Evolutionary conservation across 306 rosid species (phyloP).

Genomic region (Citrullus amarus): DNA sequence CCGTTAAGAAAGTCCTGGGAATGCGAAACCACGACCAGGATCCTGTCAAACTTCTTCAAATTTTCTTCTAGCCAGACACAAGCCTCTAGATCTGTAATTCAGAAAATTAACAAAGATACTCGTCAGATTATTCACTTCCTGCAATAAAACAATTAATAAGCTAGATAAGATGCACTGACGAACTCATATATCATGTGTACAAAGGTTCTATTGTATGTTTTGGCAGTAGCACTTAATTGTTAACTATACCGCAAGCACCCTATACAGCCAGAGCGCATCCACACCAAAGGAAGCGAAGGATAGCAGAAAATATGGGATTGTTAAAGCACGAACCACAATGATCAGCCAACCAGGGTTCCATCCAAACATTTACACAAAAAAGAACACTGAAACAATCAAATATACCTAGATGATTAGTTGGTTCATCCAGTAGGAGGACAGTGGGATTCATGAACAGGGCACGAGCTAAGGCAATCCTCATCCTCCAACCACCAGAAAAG

Average conservation of each 20-base stretch:
- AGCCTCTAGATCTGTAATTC: constrained; percentile 79
- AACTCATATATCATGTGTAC: no score
- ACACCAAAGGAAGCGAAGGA: background rate
- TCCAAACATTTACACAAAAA: background rate
- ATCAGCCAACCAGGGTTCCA: background rate
- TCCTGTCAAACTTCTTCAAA: constrained; percentile 81
- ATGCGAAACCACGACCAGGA: constrained; percentile 89
- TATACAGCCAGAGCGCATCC: background rate
- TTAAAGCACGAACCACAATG: background rate
- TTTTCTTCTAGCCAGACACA: constrained; percentile 99
- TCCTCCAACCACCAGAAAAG: constrained; percentile 99
- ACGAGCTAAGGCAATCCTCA: constrained; percentile 96
- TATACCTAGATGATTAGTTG: constrained; percentile 94
- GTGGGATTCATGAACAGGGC: constrained; percentile 95
- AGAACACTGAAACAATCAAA: background rate
- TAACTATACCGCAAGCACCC: background rate
- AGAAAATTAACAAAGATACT: background rate
- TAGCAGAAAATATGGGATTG: background rate
- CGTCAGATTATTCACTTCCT: background rate
- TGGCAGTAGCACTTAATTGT: background rate
- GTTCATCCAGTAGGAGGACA: constrained; percentile 87
- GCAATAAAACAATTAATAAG: background rate
- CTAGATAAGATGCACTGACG: background rate
- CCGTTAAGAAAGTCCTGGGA: constrained; percentile 97
- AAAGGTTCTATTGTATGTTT: background rate